phyloP scores from a whole-genome alignment of 495 filamentous ascomycete species.

The Aspergillus asperescens region DNA sequence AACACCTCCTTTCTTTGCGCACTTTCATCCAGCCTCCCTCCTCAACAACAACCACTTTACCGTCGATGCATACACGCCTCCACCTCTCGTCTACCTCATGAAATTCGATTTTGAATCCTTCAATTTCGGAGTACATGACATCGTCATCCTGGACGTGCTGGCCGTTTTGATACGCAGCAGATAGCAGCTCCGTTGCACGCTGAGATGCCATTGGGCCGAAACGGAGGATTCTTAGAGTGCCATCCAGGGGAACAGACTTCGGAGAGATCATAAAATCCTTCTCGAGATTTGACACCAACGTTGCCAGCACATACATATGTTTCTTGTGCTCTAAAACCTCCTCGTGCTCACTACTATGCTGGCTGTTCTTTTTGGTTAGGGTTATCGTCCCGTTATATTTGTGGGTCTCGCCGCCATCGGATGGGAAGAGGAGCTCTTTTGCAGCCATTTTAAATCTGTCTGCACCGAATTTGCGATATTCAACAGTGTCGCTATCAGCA shows the following conservation, averaged over 20 bases:
- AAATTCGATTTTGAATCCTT: conserved; percentile 60
- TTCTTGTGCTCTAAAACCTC: conserved; percentile 30
- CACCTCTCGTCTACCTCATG: conserved; percentile 59
- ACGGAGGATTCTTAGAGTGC: conserved; percentile 62
- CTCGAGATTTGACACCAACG: conserved; percentile 74
- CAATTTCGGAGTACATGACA: conserved; percentile 63
- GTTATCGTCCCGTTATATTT: conserved; percentile 59
- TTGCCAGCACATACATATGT: conserved; percentile 71
- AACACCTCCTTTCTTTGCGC: conserved; percentile 29
- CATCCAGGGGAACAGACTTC: conserved; percentile 56
- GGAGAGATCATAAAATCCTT: conserved; percentile 76
- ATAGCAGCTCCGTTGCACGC: conserved; percentile 70
- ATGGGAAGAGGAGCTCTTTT: conserved; percentile 60
- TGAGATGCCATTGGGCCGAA: conserved; percentile 61
- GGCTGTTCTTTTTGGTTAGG: conserved; percentile 21
- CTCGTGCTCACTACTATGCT: conserved; percentile 22
- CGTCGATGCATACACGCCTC: conserved; percentile 85
- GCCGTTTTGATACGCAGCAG: conserved; percentile 65
- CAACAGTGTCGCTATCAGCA: conserved; percentile 76
- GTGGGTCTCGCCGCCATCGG: conserved; percentile 56
- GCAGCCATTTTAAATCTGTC: conserved; percentile 81
- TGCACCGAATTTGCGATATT: conserved; percentile 66
- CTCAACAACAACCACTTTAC: conserved; percentile 70
- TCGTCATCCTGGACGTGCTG: conserved; percentile 56
- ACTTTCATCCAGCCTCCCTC: conserved; percentile 68